phyloP scores from a whole-genome alignment of 805 yeast species.

The Zygosaccharomyces gambellarensis region DNA sequence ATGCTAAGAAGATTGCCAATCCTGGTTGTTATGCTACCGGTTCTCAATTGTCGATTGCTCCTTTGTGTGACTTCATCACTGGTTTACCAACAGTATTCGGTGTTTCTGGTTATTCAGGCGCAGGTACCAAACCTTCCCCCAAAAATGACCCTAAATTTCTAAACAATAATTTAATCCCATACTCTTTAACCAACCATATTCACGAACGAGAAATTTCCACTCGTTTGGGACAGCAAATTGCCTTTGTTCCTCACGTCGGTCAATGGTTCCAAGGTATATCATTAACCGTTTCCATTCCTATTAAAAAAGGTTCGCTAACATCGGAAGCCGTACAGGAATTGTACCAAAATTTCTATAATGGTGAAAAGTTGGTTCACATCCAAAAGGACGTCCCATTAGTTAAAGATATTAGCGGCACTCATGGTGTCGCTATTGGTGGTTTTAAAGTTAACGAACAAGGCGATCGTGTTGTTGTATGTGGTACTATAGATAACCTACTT shows the following conservation, averaged over 20 bases:
- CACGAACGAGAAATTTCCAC: slow-evolving; percentile 91
- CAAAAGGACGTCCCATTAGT: slow-evolving; percentile 93
- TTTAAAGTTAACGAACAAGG: slow-evolving; percentile 87
- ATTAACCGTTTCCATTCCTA: slow-evolving; percentile 85
- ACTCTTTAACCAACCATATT: slow-evolving; percentile 91
- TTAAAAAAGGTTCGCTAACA: slow-evolving; percentile 60
- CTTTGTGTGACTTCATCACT: slow-evolving; percentile 60
- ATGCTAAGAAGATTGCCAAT: slow-evolving; percentile 80
- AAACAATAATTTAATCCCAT: slow-evolving; percentile 83
- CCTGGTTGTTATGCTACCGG: slow-evolving; percentile 99
- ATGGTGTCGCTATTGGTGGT: slow-evolving; percentile 93
- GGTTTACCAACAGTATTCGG: slow-evolving; percentile 88
- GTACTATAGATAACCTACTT: slow-evolving; percentile 90
- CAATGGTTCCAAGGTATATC: slow-evolving; percentile 99
- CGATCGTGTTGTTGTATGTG: slow-evolving; percentile 88
- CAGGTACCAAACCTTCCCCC: slow-evolving; percentile 98
- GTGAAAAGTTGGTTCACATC: slow-evolving; percentile 78
- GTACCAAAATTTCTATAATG: slow-evolving; percentile 82
- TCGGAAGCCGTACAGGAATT: slow-evolving; percentile 69
- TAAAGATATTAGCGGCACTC: slow-evolving; percentile 85
- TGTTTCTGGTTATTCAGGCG: slow-evolving; percentile 97
- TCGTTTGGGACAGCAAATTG: slow-evolving; percentile 72
- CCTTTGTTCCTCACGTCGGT: slow-evolving; percentile 96
- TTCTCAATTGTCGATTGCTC: slow-evolving; percentile 88
- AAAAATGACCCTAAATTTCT: slow-evolving; percentile 79